phyloP scores from a whole-genome alignment of 306 rosid genomes.

The Castanospermum australe region DNA sequence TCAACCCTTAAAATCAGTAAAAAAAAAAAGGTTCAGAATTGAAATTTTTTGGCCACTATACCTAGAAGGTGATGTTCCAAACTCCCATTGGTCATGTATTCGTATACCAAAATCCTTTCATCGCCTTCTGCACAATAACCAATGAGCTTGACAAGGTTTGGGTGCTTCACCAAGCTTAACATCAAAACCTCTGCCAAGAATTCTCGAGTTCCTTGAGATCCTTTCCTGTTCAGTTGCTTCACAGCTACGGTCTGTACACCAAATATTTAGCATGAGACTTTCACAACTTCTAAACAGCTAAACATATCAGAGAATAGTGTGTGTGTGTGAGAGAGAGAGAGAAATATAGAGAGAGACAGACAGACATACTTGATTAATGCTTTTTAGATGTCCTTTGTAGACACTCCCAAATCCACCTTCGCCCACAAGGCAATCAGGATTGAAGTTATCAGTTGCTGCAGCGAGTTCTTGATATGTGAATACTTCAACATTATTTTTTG shows the following conservation, averaged over 20 bases:
- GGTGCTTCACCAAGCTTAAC: conserved; percentile 46
- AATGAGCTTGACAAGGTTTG: conserved; percentile 43
- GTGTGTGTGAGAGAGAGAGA: background rate
- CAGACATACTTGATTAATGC: conserved; percentile 17
- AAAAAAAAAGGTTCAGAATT: background rate
- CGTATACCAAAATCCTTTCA: conserved; percentile 46
- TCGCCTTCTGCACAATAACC: conserved; percentile 52
- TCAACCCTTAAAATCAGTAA: background rate
- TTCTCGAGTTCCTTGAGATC: conserved; percentile 51
- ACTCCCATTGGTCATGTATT: conserved; percentile 48
- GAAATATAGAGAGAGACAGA: background rate
- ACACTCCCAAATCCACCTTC: conserved; percentile 53
- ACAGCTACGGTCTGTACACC: conserved; percentile 44
- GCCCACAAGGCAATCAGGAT: conserved; percentile 17
- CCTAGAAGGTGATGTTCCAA: conserved; percentile 50
- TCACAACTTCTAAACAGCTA: background rate
- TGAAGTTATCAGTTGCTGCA: conserved; percentile 41
- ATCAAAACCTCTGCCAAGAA: conserved; percentile 52
- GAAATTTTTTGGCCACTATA: background rate
- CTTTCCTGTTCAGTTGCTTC: conserved; percentile 43
- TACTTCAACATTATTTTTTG: background rate
- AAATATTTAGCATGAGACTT: background rate
- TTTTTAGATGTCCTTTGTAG: conserved; percentile 41
- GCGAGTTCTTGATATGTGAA: conserved; percentile 35
- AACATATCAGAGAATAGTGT: background rate